Base-by-base conservation (phyloP, 139 green algal genomes). In the Ostreobium quekettii region DNA sequence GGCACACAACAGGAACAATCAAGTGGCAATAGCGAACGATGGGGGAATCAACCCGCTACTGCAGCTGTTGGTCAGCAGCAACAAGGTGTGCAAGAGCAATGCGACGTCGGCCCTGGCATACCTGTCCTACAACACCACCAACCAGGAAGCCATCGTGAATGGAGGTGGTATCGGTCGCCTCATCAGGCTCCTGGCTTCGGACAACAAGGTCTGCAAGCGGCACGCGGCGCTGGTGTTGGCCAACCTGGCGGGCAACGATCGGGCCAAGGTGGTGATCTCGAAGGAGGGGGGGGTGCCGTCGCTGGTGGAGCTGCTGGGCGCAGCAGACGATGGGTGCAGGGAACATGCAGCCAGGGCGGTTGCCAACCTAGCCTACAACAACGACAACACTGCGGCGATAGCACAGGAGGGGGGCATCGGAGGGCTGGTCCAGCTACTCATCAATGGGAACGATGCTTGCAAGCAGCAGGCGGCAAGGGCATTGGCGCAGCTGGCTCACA, bases 131-230 rank as follows among this genome's bases (percentile, higher is more conserved):
- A 68, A 68, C 53, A 5, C 61, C 11, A 11, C 31, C 7, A 57
- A 56, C 35, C 61, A 68, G 26, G 61, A 68, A 28, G 61, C 38
- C 30, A 68, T 68, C 36, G 5, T 68, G 4, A 68, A 68, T 48
- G 24, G 31, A 28, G 36, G 61, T 38, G 61, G 61, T 11, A 6
- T 68, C 22, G 49, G 37, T 4, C 30, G 61, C 22, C 36, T 68
- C 7, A 68, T 68, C 22, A 15, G 61, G 22, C 36, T 68, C 3
- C 36, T 68, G 61, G 61, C 61, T 33, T 68, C 61, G 32, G 61
- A 68, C 36, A 68, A 68, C n/a, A 68, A 68, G n/a, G 7, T 33
- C 19, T 68, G 61, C 61, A 68, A 68, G 26, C 35, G 61, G 4
- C 26, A 53, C 36, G 61, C 61, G 30, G 61, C 61, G 19, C 35